Evolutionary conservation across 108 stramenopile genomes (phyloP), one percentile per base, ranked within the genome.

Genomic region (Fragilariopsis cylindrus): DNA sequence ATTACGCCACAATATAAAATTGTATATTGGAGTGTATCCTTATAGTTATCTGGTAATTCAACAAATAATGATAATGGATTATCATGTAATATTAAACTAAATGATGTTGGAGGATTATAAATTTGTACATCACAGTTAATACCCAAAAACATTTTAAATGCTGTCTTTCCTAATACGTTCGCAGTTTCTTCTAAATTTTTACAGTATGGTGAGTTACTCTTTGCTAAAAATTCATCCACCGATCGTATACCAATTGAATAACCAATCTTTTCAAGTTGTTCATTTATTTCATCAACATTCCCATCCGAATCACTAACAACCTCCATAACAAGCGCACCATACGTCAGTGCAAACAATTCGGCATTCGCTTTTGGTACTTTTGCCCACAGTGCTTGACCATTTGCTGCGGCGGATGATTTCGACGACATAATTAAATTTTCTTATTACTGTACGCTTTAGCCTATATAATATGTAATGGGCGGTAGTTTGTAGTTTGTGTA

Each of bases 61-160:
- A 99, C 98, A 86, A 97, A 98, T 6, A 96, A 82, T 63, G 81
- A 75, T 42, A 99, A 79, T 7, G 98, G 98, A 84, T 99, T 99
- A 41, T 98, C 96, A 44, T 83, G 75, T 45, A 99, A 80, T 45
- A 87, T 74, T 45, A 99, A 80, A 41, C 84, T 84, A 73, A 94
- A 99, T 16, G 81, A 77, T 4, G 82, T 80, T 18, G 86, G 85
- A 30, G 91, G 81, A 18, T 9, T 16, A 58, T 75, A 80, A 77
- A 89, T 90, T 49, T 71, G 73, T 18, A 97, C 96, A 18, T 98
- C 97, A 50, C 81, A 88, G 4, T 73, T 82, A 7, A 97, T 82
- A 7, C 97, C 97, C 48, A 99, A 77, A 66, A 99, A 98, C 98
- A 99, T 98, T 72, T 90, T 88, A 69, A 98, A 96, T n/a, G 93